phyloP scores from a whole-genome alignment of 352 stramenopile genomes.

The Phytophthora rubi region DNA sequence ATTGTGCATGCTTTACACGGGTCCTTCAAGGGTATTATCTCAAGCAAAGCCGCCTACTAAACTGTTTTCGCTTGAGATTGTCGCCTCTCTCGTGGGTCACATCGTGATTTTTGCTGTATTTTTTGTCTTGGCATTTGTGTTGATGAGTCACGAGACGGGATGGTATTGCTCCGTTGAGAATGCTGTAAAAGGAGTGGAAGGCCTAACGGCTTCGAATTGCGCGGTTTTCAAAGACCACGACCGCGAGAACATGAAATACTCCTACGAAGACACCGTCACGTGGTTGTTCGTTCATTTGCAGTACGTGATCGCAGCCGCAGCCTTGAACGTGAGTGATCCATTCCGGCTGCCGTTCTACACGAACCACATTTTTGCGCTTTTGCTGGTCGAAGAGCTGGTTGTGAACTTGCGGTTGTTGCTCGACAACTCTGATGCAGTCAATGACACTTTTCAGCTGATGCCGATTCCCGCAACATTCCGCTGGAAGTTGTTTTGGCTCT shows the following conservation, averaged over 20 bases:
- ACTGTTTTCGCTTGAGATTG: constrained; percentile 58
- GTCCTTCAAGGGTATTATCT: constrained; percentile 38
- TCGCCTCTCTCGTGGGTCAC: constrained; percentile 51
- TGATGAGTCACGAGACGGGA: constrained; percentile 26
- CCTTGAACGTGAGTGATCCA: constrained; percentile 58
- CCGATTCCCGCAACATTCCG: constrained; percentile 40
- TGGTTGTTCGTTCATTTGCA: constrained; percentile 60
- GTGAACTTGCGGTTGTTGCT: constrained; percentile 49
- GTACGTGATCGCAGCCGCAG: constrained; percentile 47
- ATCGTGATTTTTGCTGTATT: constrained; percentile 47
- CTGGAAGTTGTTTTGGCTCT: constrained; percentile 45
- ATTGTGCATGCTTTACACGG: constrained; percentile 65
- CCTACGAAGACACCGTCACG: constrained; percentile 49
- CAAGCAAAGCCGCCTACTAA: constrained; percentile 46
- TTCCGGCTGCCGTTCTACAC: constrained; percentile 57
- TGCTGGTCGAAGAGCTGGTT: constrained; percentile 27
- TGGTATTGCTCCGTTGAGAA: constrained; percentile 52
- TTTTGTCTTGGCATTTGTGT: constrained; percentile 37
- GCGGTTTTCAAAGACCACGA: constrained; percentile 33
- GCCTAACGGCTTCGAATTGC: constrained; percentile 21
- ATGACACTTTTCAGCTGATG: constrained; percentile 43
- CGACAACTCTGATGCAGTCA: constrained; percentile 32
- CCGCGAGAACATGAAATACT: constrained; percentile 28
- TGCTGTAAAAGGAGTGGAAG: constrained; percentile 12
- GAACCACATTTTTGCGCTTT: constrained; percentile 38